These are phyloP conservation scores for Populus hybrid DNA, from an alignment of 441 rosid genomes.

Conservation along the genomic window DNA sequence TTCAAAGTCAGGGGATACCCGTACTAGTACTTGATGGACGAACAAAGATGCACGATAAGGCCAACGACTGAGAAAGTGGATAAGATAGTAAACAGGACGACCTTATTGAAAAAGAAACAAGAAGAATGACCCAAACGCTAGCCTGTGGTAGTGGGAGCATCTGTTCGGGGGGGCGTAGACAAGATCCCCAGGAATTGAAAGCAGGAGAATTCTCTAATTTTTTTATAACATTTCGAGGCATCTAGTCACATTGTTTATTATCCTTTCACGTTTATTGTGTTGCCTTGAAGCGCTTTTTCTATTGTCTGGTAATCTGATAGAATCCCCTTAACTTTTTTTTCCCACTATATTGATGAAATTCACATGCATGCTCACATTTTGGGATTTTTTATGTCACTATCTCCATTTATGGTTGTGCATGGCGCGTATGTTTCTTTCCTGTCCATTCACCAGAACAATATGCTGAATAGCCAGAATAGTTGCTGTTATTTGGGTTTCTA, in stretches of 20 bases:
- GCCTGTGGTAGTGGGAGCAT: slow-evolving; percentile 38
- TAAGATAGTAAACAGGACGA: slow-evolving; percentile 30
- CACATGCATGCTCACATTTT: slow-evolving; percentile 9
- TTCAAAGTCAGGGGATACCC: slow-evolving; percentile 69
- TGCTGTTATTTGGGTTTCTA: too few relatives aligned
- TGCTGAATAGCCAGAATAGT: too few relatives aligned
- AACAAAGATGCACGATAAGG: slow-evolving; percentile 46
- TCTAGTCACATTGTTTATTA: slow-evolving; percentile 76
- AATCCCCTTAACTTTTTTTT: slow-evolving; percentile 11
- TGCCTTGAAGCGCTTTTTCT: too few relatives aligned
- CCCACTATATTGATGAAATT: background rate
- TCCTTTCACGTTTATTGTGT: too few relatives aligned
- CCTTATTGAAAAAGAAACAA: slow-evolving; percentile 71
- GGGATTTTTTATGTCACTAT: slow-evolving; percentile 5
- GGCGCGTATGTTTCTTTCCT: background rate
- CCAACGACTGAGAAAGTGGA: slow-evolving; percentile 45
- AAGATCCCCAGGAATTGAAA: slow-evolving; percentile 45
- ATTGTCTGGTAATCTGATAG: too few relatives aligned
- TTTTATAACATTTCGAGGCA: slow-evolving; percentile 78
- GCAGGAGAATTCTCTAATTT: slow-evolving; percentile 84
- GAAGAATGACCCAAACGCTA: slow-evolving; percentile 92
- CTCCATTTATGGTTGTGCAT: background rate
- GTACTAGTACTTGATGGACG: slow-evolving; percentile 33
- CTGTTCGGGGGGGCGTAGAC: too few relatives aligned
- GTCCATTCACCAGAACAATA: background rate